Conservation (phyloP, 768 basidiomycete genomes). For the Gloeophyllum trabeum region DNA sequence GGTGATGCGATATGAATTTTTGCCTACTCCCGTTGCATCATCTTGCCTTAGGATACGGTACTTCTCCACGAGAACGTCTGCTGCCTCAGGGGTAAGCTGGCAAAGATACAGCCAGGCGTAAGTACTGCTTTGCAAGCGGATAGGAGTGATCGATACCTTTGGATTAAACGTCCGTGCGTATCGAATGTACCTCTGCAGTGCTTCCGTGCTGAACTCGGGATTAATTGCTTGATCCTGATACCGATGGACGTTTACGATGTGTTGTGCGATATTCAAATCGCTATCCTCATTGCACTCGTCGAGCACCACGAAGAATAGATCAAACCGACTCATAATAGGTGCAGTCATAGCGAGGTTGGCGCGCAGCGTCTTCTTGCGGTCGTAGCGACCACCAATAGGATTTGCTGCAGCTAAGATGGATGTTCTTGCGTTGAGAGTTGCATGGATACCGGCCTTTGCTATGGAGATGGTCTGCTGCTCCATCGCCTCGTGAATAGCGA, state of each 20-base stretch:
- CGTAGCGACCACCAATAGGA: slow-evolving; percentile 94
- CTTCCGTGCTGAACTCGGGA: slow-evolving; percentile 96
- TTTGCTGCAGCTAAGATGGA: slow-evolving; percentile 98
- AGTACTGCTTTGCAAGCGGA: not conserved
- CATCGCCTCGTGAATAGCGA: slow-evolving; percentile 99
- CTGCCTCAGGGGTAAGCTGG: slow-evolving; percentile 87
- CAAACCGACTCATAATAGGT: slow-evolving; percentile 98
- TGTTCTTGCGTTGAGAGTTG: slow-evolving; percentile 94
- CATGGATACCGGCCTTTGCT: slow-evolving; percentile 98
- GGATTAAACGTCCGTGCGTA: slow-evolving; percentile 97
- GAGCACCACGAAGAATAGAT: slow-evolving; percentile 95
- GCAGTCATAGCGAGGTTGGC: slow-evolving; percentile 96
- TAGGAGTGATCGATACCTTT: slow-evolving; percentile 45
- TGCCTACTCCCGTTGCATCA: slow-evolving; percentile 77
- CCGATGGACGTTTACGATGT: slow-evolving; percentile 96
- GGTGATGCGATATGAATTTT: slow-evolving; percentile 94
- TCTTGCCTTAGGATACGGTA: slow-evolving; percentile 89
- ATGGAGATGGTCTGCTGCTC: slow-evolving; percentile 99
- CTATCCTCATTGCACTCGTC: slow-evolving; percentile 93
- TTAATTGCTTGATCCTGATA: slow-evolving; percentile 91
- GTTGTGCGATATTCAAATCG: slow-evolving; percentile 88
- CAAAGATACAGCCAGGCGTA: slow-evolving; percentile 4
- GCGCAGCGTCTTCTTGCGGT: slow-evolving; percentile 83
- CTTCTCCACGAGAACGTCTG: slow-evolving; percentile 89
- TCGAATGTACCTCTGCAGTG: slow-evolving; percentile 91